Percentiles rank a stretch among this genome's conserved stretches.
These are phyloP conservation scores for Malania oleifera DNA, from an alignment of 164 flowering plant species.

Conservation along the genomic window DNA sequence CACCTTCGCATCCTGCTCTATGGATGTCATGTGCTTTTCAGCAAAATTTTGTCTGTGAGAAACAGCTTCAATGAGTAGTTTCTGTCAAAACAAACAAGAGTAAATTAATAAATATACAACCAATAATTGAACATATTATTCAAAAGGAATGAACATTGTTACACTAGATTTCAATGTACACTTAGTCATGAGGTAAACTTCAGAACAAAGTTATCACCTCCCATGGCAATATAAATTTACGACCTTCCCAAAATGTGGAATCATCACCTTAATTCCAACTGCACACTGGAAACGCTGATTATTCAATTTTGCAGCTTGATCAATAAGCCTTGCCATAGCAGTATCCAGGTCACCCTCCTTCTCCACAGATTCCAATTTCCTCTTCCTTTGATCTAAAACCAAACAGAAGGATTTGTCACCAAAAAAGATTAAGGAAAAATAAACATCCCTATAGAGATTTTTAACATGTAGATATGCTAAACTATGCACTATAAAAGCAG, in stretches of 20 bases:
- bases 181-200: background rate
- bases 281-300: conserved; percentile 45
- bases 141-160: background rate
- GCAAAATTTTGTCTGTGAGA: conserved; percentile 50
- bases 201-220: background rate
- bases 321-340: conserved; percentile 45
- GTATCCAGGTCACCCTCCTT: conserved; percentile 56
- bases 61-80: conserved; percentile 64
- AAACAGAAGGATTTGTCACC: conserved; percentile 2
- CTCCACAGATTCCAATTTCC: conserved; percentile 51
- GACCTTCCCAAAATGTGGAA: background rate
- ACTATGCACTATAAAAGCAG: background rate
- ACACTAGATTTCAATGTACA: background rate
- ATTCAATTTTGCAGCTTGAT: conserved; percentile 46
- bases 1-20: conserved; percentile 88
- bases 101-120: background rate
- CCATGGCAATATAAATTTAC: no score
- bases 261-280: conserved; percentile 56
- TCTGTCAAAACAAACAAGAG: conserved; percentile 34
- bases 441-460: background rate
- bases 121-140: background rate
- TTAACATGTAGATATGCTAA: background rate
- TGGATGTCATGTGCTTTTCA: conserved; percentile 47
- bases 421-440: conserved; percentile 4
- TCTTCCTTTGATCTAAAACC: conserved; percentile 54